These are phyloP conservation scores for Suaeda aralocaspica DNA, from an alignment of 148 eudicot species.

Conservation along the genomic window DNA sequence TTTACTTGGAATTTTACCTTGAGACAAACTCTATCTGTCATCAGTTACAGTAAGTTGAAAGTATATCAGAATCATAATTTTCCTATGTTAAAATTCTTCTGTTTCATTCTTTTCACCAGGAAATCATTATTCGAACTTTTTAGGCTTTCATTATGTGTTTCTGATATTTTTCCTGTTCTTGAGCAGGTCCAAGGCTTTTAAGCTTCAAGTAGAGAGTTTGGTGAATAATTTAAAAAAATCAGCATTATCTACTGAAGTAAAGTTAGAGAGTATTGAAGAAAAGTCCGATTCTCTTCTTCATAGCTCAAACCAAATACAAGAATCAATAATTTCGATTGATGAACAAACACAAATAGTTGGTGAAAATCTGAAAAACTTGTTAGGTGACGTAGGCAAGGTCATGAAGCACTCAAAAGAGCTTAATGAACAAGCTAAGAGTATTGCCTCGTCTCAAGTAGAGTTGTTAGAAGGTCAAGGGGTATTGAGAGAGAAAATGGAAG, in stretches of 20 bases:
- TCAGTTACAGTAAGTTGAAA: constrained; percentile 70
- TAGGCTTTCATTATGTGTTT: too few species aligned
- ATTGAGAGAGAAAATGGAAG: constrained; percentile 24
- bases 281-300: constrained; percentile 47
- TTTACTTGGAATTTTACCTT: constrained; percentile 58
- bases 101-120: too few species aligned
- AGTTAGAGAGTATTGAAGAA: constrained; percentile 53
- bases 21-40: constrained; percentile 65
- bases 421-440: constrained; percentile 23
- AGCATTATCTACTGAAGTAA: constrained; percentile 57
- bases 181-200: constrained; percentile 68
- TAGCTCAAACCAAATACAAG: constrained; percentile 42
- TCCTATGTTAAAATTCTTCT: too few species aligned
- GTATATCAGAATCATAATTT: too few species aligned
- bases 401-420: constrained; percentile 23
- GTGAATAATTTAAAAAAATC: constrained; percentile 67
- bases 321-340: constrained; percentile 34
- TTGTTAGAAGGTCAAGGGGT: constrained; percentile 25
- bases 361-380: constrained; percentile 21
- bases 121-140: too few species aligned
- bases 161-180: neutral
- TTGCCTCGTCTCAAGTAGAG: constrained; percentile 24
- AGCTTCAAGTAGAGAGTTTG: constrained; percentile 57
- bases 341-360: constrained; percentile 20
- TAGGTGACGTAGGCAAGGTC: constrained; percentile 15